Evolutionary conservation across 2,329 filamentous ascomycete genomes (phyloP).

Genomic region (Fusarium proliferatum): DNA sequence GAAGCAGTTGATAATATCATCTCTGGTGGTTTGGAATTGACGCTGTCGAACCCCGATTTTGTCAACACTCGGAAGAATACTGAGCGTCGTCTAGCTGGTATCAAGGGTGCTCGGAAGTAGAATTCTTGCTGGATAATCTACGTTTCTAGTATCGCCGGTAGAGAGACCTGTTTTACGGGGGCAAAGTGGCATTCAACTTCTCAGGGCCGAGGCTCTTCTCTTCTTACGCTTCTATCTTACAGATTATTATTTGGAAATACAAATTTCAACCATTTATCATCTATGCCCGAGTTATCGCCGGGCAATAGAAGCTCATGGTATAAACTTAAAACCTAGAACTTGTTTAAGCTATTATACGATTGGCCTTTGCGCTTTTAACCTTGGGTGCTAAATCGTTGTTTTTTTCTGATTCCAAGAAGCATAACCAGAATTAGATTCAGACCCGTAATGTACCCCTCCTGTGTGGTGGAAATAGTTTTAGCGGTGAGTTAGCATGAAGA

Average conservation of each 20-base stretch:
- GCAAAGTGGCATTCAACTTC: too few species aligned
- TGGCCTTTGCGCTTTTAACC: neutral
- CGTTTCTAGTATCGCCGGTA: accelerated
- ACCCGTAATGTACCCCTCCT: accelerated
- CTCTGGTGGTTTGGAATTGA: slow-evolving; percentile 89
- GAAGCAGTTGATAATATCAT: slow-evolving; percentile 92
- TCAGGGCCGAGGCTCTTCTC: accelerated
- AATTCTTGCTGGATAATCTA: accelerated
- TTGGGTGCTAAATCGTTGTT: neutral
- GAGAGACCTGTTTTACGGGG: accelerated
- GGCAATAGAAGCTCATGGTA: accelerated
- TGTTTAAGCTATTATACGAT: too few species aligned
- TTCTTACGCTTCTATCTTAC: neutral
- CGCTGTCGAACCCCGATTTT: slow-evolving; percentile 95
- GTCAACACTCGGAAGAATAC: slow-evolving; percentile 81
- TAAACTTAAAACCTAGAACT: accelerated
- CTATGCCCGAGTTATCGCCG: neutral
- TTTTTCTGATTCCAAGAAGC: neutral
- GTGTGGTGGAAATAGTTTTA: neutral
- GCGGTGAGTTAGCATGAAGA: neutral
- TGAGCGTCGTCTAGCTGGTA: slow-evolving; percentile 49
- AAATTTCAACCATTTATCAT: accelerated
- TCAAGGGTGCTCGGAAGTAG: neutral
- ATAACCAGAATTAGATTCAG: neutral
- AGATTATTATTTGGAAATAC: neutral